A percentile compares a stretch with the other conserved stretches of the same genome.
Conservation (phyloP, 805 yeast genomes). For the Nematodospora valgi region DNA sequence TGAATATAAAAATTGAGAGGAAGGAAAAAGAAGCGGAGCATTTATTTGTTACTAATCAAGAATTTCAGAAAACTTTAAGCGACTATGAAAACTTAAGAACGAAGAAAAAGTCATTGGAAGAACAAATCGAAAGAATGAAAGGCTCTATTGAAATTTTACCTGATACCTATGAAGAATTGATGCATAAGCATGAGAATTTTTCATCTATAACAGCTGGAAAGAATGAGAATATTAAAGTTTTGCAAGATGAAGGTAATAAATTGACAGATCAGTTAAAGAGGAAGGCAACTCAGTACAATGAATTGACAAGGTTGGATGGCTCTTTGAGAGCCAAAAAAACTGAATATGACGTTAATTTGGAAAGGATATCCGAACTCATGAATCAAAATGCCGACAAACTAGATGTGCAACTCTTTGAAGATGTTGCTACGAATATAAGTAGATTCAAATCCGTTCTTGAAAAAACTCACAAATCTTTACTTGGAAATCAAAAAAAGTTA, state of each 20-base stretch:
- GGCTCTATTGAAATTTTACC: constrained; percentile 44
- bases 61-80: constrained; percentile 69
- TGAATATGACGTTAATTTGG: constrained; percentile 26
- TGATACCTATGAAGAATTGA: constrained; percentile 33
- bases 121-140: constrained; percentile 52
- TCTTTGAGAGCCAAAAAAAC: constrained; percentile 45
- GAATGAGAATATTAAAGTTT: constrained; percentile 11
- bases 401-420: neutral
- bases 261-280: constrained; percentile 13
- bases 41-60: constrained; percentile 74
- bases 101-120: constrained; percentile 40
- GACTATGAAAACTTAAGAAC: constrained; percentile 56
- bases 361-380: constrained; percentile 12
- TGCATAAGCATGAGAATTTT: constrained; percentile 28
- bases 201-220: constrained; percentile 18
- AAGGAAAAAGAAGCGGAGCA: constrained; percentile 58
- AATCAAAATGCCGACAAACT: constrained; percentile 3
- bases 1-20: constrained; percentile 48
- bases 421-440: neutral
- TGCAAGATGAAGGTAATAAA: constrained; percentile 12
- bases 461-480: neutral
- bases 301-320: constrained; percentile 51
- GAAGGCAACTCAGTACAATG: constrained; percentile 23
- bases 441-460: constrained; percentile 7
- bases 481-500: constrained; percentile 6